These are phyloP conservation scores for Hibiscus syriacus DNA, from an alignment of 345 rosid species.

Conservation along the genomic window DNA sequence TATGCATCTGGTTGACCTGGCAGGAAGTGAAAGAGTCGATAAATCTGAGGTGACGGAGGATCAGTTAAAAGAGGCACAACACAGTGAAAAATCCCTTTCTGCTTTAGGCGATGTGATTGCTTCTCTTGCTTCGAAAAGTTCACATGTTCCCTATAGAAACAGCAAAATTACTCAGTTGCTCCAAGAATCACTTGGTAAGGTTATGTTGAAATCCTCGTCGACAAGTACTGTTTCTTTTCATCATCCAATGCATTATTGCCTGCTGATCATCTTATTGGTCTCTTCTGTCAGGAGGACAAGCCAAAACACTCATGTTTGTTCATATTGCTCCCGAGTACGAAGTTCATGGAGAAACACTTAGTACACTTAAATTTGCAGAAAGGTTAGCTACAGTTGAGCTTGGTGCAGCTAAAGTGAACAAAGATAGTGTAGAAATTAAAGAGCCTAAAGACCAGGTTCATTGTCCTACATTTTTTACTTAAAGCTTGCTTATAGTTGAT, in stretches of 20 bases:
- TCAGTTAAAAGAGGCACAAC: constrained; percentile 84
- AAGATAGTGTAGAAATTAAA: constrained; percentile 66
- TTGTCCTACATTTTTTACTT: not conserved
- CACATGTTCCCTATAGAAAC: constrained; percentile 89
- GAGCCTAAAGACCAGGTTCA: constrained; percentile 84
- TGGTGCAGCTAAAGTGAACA: constrained; percentile 89
- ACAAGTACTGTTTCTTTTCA: not conserved
- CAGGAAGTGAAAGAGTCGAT: constrained; percentile 95
- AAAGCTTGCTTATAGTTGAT: not conserved
- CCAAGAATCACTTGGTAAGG: constrained; percentile 89
- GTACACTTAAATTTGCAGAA: constrained; percentile 95
- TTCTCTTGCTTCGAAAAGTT: constrained; percentile 74
- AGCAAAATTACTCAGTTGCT: constrained; percentile 95
- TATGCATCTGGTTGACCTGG: constrained; percentile 95
- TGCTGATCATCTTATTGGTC: constrained; percentile 8
- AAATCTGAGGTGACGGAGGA: constrained; percentile 94
- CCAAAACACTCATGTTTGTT: constrained; percentile 96
- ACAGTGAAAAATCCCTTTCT: constrained; percentile 84
- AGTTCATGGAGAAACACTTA: constrained; percentile 74
- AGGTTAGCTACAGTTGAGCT: constrained; percentile 91
- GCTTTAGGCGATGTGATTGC: constrained; percentile 93
- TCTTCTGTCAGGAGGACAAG: constrained; percentile 71
- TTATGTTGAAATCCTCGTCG: not conserved
- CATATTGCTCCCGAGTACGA: constrained; percentile 89
- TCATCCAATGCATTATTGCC: not conserved